Conservation (phyloP, 1,284 basidiomycete species). For the Rhodofomes roseus region DNA sequence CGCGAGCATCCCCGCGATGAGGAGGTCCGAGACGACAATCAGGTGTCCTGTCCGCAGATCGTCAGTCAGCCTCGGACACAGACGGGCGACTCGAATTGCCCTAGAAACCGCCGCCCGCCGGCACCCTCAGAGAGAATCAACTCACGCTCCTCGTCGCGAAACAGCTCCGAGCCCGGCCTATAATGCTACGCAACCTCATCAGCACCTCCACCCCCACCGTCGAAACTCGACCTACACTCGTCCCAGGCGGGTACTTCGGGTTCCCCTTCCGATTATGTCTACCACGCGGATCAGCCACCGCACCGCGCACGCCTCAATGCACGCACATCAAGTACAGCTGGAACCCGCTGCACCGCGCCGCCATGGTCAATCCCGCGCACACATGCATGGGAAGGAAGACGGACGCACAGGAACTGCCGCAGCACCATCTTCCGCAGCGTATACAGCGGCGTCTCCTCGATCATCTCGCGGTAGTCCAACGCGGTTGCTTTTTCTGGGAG, state of each 20-base stretch:
- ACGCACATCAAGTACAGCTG: conserved; percentile 33
- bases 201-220: not conserved
- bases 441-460: conserved; percentile 54
- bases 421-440: conserved; percentile 49
- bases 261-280: conserved; percentile 34
- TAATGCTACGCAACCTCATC: conserved; percentile 25
- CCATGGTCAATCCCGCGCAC: too few species aligned
- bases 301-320: too few species aligned
- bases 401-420: conserved; percentile 39
- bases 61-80: too few species aligned
- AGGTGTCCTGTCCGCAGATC: conserved; percentile 12
- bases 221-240: conserved; percentile 23
- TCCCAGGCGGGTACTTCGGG: conserved; percentile 31
- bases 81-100: too few species aligned
- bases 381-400: conserved; percentile 19
- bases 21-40: conserved; percentile 56
- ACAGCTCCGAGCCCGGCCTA: conserved; percentile 28
- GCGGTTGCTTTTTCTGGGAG: conserved; percentile 15
- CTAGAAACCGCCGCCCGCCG: too few species aligned
- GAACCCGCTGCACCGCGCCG: conserved; percentile 18
- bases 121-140: too few species aligned
- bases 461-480: conserved; percentile 31
- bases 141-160: conserved; percentile 24
- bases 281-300: too few species aligned
- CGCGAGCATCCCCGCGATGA: conserved; percentile 42